Percentiles rank a stretch among this genome's conserved stretches.
Evolutionary conservation across 331 rosid genomes (phyloP).

Genomic region (Pyracantha coccinea): DNA sequence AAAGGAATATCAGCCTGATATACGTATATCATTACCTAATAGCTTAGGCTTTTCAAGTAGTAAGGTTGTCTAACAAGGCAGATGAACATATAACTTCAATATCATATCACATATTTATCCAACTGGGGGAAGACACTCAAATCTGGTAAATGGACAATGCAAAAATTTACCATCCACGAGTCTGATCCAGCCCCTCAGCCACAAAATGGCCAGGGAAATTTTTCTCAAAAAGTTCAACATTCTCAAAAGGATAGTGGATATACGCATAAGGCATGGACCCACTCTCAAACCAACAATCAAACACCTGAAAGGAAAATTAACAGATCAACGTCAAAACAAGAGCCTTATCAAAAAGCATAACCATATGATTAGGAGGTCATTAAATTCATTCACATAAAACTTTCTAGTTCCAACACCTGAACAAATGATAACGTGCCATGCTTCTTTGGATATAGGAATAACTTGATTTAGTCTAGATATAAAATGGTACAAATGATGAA

Average conservation of each 20-base stretch:
- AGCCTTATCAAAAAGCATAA: neutral
- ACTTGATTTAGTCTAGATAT: no score
- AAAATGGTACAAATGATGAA: no score
- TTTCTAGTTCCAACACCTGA: no score
- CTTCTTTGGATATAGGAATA: no score
- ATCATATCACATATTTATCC: neutral
- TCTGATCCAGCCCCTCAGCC: slow-evolving; percentile 97
- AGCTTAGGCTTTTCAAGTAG: neutral
- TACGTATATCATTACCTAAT: neutral
- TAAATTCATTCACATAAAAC: no score
- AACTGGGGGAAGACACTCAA: neutral
- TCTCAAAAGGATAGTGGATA: slow-evolving; percentile 97
- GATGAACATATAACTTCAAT: neutral
- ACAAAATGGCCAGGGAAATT: slow-evolving; percentile 98
- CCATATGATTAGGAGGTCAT: neutral
- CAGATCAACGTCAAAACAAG: slow-evolving; percentile 1
- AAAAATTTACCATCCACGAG: slow-evolving; percentile 85
- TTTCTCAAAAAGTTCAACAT: slow-evolving; percentile 77
- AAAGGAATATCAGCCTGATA: neutral
- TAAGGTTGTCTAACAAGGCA: no score
- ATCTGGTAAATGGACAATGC: neutral
- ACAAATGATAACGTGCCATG: no score
- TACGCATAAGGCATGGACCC: slow-evolving; percentile 99
- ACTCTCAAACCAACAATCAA: slow-evolving; percentile 99
- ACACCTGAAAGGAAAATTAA: slow-evolving; percentile 55